These are phyloP conservation scores for Eucalyptus fibrosa DNA, from an alignment of 345 rosid genomes.

Conservation along the genomic window DNA sequence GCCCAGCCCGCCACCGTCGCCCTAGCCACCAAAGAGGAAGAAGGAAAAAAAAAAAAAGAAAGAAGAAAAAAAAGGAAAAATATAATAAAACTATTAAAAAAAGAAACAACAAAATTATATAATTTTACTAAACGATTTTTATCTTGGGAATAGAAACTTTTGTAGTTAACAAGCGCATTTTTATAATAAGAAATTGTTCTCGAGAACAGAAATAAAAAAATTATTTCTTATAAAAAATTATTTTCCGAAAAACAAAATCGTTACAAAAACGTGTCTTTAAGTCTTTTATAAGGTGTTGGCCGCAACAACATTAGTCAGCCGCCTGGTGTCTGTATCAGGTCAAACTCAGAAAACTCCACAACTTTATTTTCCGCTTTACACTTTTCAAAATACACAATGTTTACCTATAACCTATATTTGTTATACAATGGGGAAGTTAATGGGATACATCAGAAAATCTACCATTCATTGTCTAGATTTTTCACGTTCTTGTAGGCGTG, in stretches of 20 bases:
- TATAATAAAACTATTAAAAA: too few relatives aligned
- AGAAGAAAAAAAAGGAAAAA: too few relatives aligned
- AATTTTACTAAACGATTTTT: fast-evolving
- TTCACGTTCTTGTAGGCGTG: neutral
- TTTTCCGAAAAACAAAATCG: fast-evolving
- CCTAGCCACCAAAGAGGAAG: too few relatives aligned
- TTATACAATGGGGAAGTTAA: neutral
- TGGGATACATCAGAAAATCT: neutral
- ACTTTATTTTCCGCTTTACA: neutral
- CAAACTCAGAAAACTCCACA: neutral
- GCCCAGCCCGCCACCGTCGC: fast-evolving
- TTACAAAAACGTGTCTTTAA: too few relatives aligned
- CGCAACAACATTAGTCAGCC: neutral
- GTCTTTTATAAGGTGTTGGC: neutral
- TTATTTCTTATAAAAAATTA: fast-evolving
- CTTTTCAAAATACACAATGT: neutral
- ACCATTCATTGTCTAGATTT: neutral
- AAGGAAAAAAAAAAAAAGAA: too few relatives aligned
- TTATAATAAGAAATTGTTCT: too few relatives aligned
- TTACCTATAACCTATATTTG: neutral
- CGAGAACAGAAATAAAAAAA: fast-evolving
- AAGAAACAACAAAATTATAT: too few relatives aligned
- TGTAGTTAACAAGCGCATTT: fast-evolving
- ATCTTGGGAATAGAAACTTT: fast-evolving
- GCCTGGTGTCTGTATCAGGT: neutral